A percentile compares a stretch with the other conserved stretches of the same genome.
These are phyloP conservation scores for Syncephalastrum monosporum DNA, from an alignment of 371 early-diverging fungal species.

Conservation along the genomic window DNA sequence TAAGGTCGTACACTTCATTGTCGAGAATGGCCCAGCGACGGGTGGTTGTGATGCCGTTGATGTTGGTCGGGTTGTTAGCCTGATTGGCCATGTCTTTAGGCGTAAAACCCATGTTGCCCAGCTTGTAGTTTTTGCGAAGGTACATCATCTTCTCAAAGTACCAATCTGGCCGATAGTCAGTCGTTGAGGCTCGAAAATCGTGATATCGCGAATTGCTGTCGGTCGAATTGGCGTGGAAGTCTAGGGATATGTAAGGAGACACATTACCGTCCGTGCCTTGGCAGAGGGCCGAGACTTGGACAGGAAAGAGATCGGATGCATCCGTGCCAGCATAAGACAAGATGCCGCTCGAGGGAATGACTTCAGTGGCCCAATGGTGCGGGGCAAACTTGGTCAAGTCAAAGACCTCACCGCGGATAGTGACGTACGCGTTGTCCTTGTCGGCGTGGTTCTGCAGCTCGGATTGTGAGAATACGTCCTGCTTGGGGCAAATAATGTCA, in stretches of 20 bases:
- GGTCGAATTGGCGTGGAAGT: conserved; percentile 23
- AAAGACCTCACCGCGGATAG: conserved; percentile 69
- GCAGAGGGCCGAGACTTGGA: conserved; percentile 56
- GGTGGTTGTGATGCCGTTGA: conserved; percentile 25
- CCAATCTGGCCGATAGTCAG: conserved; percentile 44
- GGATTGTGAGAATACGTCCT: conserved; percentile 59
- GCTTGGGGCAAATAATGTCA: conserved; percentile 77
- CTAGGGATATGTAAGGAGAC: conserved; percentile 17
- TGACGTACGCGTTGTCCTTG: conserved; percentile 42
- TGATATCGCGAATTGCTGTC: conserved; percentile 34
- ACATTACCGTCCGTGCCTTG: conserved; percentile 25
- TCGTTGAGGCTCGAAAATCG: conserved; percentile 32
- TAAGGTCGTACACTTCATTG: conserved; percentile 60
- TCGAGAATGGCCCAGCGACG: conserved; percentile 58
- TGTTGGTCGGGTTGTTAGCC: conserved; percentile 20
- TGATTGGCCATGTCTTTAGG: conserved; percentile 28
- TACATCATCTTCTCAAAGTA: conserved; percentile 45
- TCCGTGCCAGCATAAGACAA: conserved; percentile 63
- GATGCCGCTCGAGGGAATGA: conserved; percentile 44
- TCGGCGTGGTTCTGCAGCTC: conserved; percentile 50
- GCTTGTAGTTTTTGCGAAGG: conserved; percentile 48
- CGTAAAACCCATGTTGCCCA: conserved; percentile 37
- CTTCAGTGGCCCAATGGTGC: conserved; percentile 46
- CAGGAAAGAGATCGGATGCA: conserved; percentile 64
- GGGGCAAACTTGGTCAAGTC: conserved; percentile 58